phyloP scores from a whole-genome alignment of 805 yeast genomes.

The Barnettozyma botsteinii region DNA sequence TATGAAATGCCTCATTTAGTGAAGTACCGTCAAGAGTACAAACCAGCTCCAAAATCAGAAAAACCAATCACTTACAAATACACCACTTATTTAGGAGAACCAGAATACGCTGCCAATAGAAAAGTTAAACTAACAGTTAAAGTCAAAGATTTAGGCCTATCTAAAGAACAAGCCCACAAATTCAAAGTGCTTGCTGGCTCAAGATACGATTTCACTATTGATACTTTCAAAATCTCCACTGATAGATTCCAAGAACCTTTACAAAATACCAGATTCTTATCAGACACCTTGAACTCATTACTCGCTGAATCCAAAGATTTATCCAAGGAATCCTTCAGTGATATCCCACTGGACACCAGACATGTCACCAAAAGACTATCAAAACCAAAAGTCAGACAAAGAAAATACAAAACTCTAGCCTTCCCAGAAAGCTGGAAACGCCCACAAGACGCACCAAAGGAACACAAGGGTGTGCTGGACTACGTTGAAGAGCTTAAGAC shows the following conservation, averaged over 20 bases:
- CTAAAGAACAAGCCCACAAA: constrained; percentile 55
- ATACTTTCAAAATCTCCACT: constrained; percentile 58
- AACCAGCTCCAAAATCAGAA: constrained; percentile 33
- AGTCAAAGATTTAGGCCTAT: constrained; percentile 48
- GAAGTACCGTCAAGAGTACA: constrained; percentile 66
- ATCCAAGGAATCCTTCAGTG: constrained; percentile 54
- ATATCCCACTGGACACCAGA: constrained; percentile 78
- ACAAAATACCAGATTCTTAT: constrained; percentile 75
- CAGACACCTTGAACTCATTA: constrained; percentile 56
- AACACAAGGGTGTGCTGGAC: constrained; percentile 24
- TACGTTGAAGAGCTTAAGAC: constrained; percentile 12
- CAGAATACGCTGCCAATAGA: constrained; percentile 47
- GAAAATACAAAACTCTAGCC: constrained; percentile 28
- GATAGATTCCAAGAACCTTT: constrained; percentile 68
- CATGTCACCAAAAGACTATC: constrained; percentile 45
- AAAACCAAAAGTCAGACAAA: constrained; percentile 34
- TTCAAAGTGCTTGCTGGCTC: constrained; percentile 73
- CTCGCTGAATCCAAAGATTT: constrained; percentile 59
- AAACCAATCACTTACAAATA: constrained; percentile 62
- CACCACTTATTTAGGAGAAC: constrained; percentile 69
- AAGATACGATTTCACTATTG: constrained; percentile 60
- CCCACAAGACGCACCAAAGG: constrained; percentile 64
- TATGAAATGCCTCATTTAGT: constrained; percentile 85
- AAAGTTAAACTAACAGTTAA: constrained; percentile 59
- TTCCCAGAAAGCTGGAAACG: constrained; percentile 83